Conservation (phyloP, 768 basidiomycete genomes). For the Rhizopogon vulgaris region DNA sequence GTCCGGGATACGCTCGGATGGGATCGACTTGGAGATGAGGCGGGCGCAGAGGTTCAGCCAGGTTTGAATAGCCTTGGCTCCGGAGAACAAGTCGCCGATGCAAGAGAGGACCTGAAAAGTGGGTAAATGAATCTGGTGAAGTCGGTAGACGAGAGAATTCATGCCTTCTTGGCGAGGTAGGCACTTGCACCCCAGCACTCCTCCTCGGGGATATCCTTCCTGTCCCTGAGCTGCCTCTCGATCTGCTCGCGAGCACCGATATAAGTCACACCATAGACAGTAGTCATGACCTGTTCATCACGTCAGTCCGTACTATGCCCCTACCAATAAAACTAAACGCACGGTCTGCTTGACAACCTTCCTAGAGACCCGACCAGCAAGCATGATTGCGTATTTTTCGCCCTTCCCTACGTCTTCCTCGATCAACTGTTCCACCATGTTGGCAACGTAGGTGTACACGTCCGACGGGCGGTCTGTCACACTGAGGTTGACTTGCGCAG, state of each 20-base stretch:
- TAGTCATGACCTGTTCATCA: constrained; percentile 81
- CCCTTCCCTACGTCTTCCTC: constrained; percentile 48
- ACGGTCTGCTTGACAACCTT: constrained; percentile 99
- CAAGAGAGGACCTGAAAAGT: constrained; percentile 54
- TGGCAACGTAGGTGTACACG: constrained; percentile 89
- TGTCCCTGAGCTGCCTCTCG: constrained; percentile 76
- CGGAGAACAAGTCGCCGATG: constrained; percentile 91
- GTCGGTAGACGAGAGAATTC: not conserved
- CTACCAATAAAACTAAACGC: constrained; percentile 15
- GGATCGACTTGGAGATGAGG: constrained; percentile 83
- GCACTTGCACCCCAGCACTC: constrained; percentile 67
- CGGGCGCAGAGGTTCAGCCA: constrained; percentile 85
- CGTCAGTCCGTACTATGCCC: not conserved
- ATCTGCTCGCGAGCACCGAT: constrained; percentile 95
- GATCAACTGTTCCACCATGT: constrained; percentile 73
- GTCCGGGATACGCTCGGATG: constrained; percentile 55
- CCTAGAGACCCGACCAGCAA: constrained; percentile 74
- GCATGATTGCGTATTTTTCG: constrained; percentile 46
- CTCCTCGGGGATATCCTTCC: constrained; percentile 65
- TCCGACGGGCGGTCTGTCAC: constrained; percentile 85
- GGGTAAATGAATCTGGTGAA: not conserved
- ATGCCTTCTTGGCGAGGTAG: constrained; percentile 76
- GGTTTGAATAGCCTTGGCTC: constrained; percentile 84
- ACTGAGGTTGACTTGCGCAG: constrained; percentile 86
- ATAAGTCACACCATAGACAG: constrained; percentile 96